Percentiles rank a stretch among this genome's conserved stretches.
Conservation (phyloP, 306 rosid species). For the Corylus americana region DNA sequence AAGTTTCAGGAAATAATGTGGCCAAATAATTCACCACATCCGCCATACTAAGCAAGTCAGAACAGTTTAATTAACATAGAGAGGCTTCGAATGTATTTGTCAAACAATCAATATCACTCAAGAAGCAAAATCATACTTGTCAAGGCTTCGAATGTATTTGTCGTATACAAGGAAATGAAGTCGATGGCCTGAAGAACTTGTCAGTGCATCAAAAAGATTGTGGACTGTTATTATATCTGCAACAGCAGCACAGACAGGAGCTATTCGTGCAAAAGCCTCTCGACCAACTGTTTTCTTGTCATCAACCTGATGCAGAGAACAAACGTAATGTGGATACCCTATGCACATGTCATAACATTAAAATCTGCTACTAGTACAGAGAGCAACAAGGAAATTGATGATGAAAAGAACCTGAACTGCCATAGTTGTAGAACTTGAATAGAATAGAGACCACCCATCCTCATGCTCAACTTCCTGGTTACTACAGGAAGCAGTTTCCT, state of each 20-base stretch:
- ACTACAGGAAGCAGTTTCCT: constrained; percentile 52
- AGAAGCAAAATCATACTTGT: constrained; percentile 55
- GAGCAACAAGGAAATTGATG: constrained; percentile 10
- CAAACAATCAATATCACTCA: constrained; percentile 10
- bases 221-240: constrained; percentile 80
- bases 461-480: constrained; percentile 53
- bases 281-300: constrained; percentile 75
- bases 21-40: not conserved
- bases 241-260: constrained; percentile 70
- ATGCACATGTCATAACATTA: constrained; percentile 4
- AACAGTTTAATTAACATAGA: not conserved
- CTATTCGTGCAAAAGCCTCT: constrained; percentile 89
- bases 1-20: not conserved
- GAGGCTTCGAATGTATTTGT: too few relatives aligned
- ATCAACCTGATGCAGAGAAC: constrained; percentile 56
- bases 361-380: constrained; percentile 16
- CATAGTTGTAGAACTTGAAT: constrained; percentile 77
- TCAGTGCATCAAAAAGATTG: constrained; percentile 78
- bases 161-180: constrained; percentile 89
- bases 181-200: constrained; percentile 55
- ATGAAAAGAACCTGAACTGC: constrained; percentile 69
- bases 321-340: constrained; percentile 13
- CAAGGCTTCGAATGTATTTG: constrained; percentile 76
- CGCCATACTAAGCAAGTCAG: not conserved
- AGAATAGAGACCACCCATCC: constrained; percentile 75